A percentile compares a stretch with the other conserved stretches of the same genome.
phyloP scores from a whole-genome alignment of 192 early-diverging fungal genomes.

The Gonapodya prolifera region DNA sequence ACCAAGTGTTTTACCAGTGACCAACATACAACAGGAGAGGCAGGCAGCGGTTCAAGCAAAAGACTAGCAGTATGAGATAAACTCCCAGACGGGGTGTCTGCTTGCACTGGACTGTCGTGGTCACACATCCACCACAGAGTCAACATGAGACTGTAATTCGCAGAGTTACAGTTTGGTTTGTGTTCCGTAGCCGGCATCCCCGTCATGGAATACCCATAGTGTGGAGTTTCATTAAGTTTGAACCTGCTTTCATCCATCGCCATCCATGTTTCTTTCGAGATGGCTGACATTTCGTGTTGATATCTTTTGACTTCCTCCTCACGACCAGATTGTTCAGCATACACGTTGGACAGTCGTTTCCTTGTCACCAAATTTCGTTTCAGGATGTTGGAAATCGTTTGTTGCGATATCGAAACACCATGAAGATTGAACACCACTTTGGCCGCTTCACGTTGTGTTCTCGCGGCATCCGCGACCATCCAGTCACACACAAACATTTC shows the following conservation, averaged over 20 bases:
- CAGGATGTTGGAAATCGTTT: not conserved
- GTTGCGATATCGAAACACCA: not conserved
- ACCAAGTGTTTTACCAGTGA: not conserved
- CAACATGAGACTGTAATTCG: not conserved
- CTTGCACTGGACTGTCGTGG: not conserved
- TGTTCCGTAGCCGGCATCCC: not conserved
- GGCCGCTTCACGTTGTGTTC: not conserved
- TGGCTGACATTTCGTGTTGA: not conserved
- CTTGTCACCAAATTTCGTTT: not conserved
- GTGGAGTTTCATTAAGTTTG: not conserved
- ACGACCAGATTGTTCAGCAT: not conserved
- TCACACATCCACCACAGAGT: not conserved
- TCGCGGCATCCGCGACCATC: not conserved
- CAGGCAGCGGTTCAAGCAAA: not conserved
- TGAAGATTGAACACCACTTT: not conserved
- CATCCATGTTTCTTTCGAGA: not conserved
- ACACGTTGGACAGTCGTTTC: not conserved
- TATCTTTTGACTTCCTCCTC: not conserved
- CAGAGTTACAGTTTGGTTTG: not conserved
- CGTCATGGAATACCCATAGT: not conserved
- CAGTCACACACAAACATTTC: not conserved
- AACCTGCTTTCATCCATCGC: not conserved
- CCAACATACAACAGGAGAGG: not conserved
- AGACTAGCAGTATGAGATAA: not conserved
- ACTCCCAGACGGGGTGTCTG: not conserved